A percentile compares a stretch with the other conserved stretches of the same genome.
Evolutionary conservation across 805 yeast genomes (phyloP).

Genomic region (Metschnikowia peoriensis): DNA sequence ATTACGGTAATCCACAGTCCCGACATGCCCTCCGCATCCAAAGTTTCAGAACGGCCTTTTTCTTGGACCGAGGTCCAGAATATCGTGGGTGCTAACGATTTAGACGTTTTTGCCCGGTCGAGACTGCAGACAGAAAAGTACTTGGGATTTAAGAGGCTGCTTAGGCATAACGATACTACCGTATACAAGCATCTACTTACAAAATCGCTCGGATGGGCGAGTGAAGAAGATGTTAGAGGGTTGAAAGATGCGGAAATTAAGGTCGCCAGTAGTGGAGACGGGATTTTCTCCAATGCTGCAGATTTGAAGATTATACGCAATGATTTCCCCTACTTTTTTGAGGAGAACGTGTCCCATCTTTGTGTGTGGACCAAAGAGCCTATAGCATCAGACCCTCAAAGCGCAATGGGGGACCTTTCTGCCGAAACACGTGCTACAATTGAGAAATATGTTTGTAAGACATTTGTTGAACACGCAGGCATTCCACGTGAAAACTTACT

Average conservation of each 20-base stretch:
- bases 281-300: constrained; percentile 38
- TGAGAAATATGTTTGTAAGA: constrained; percentile 44
- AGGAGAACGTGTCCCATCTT: constrained; percentile 50
- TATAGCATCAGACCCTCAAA: constrained; percentile 50
- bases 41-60: constrained; percentile 37
- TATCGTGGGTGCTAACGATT: constrained; percentile 39
- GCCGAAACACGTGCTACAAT: constrained; percentile 39
- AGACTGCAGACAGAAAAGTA: constrained; percentile 44
- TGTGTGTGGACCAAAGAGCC: constrained; percentile 66
- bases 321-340: constrained; percentile 68
- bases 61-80: constrained; percentile 45
- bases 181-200: constrained; percentile 50
- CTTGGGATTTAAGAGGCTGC: constrained; percentile 40
- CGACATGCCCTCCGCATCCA: constrained; percentile 39
- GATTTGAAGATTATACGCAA: constrained; percentile 52
- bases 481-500: constrained; percentile 38
- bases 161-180: constrained; percentile 34
- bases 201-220: constrained; percentile 51
- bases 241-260: constrained; percentile 17
- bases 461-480: constrained; percentile 48
- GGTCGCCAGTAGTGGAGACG: constrained; percentile 30
- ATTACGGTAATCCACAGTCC: constrained; percentile 24
- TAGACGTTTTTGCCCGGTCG: constrained; percentile 51
- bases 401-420: constrained; percentile 52
- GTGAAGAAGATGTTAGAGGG: constrained; percentile 22